Base-by-base conservation (phyloP, 192 early-diverging fungal genomes). In the Dissophora globulifera region DNA sequence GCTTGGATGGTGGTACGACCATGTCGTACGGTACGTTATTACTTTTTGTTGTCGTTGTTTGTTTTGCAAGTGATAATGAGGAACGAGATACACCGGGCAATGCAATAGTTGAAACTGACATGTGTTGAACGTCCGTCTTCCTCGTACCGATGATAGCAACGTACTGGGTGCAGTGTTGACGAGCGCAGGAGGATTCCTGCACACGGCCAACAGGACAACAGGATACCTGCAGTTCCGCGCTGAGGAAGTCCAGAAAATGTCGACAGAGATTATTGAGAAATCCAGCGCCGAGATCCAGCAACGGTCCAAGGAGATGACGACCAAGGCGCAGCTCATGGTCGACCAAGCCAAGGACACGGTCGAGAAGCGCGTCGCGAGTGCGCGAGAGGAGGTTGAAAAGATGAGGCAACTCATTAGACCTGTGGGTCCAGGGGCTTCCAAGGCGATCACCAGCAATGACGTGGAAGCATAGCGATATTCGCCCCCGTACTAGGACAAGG, bases 1-100 rank as follows among this genome's bases (percentile, higher is more conserved):
- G 20, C 62, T 85, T 20, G 82, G 78, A 33, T 87, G 78, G 70
- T 87, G 86, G 86, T 85, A 87, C 50, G 83, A 85, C 38, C 67
- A 84, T 46, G 81, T 87, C 10, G 76, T 83, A 22, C 58, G 85
- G 46, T 79, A 75, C 41, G 56, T 22, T 25, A 5, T 42, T 20
- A n/a, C 3, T 1, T 20, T 9, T 17, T 30, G 4, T 40, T 48
- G 4, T 35, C 16, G 49, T 52, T 51, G 2, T 16, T 19, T n/a
- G 15, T 32, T 10, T 35, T 25, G 0, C 27, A 15, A 22, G 12
- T 12, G 3, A 25, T 50, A 7, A 50, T 26, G n/a, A n/a, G n/a
- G n/a, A n/a, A n/a, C n/a, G n/a, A n/a, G n/a, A n/a, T n/a, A n/a
- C n/a, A n/a, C n/a, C n/a, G n/a, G n/a, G n/a, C n/a, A n/a, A n/a